phyloP scores from a whole-genome alignment of 2,329 filamentous ascomycete species.

The Metarhizium anisopliae region DNA sequence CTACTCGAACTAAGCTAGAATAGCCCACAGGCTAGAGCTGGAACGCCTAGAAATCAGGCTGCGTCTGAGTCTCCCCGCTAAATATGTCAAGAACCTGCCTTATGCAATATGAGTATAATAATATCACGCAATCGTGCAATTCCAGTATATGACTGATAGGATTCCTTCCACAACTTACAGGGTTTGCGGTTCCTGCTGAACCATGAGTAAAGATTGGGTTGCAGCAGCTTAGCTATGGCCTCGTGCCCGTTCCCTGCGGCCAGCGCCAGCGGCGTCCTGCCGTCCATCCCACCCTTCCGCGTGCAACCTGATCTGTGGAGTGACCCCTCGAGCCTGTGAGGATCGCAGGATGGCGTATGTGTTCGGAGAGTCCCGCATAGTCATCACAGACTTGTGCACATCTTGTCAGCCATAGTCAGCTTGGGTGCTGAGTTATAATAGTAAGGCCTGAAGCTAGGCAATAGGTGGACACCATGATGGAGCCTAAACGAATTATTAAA shows the following conservation, averaged over 20 bases:
- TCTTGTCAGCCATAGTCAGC: not conserved
- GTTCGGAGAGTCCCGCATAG: not conserved
- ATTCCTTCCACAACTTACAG: too few relatives aligned
- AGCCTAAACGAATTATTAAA: not conserved
- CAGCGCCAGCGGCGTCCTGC: not conserved
- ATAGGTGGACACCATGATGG: not conserved
- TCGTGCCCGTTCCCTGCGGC: not conserved
- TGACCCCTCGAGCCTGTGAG: not conserved
- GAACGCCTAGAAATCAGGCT: too few relatives aligned
- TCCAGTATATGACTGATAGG: too few relatives aligned
- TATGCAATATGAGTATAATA: too few relatives aligned
- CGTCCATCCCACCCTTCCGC: not conserved
- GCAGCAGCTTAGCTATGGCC: too few relatives aligned
- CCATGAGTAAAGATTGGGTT: too few relatives aligned
- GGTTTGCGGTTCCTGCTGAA: too few relatives aligned
- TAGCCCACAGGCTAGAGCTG: too few relatives aligned
- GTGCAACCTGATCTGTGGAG: not conserved
- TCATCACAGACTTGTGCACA: not conserved
- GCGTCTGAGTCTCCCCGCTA: too few relatives aligned
- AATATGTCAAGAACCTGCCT: too few relatives aligned
- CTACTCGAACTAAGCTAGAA: too few relatives aligned
- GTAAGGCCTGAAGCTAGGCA: not conserved
- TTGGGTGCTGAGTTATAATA: not conserved
- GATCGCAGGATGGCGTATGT: not conserved
- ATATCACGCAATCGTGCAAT: too few relatives aligned